These are phyloP conservation scores for Epicoccum sorghinum DNA, from an alignment of 2,329 filamentous ascomycete genomes.

Conservation along the genomic window DNA sequence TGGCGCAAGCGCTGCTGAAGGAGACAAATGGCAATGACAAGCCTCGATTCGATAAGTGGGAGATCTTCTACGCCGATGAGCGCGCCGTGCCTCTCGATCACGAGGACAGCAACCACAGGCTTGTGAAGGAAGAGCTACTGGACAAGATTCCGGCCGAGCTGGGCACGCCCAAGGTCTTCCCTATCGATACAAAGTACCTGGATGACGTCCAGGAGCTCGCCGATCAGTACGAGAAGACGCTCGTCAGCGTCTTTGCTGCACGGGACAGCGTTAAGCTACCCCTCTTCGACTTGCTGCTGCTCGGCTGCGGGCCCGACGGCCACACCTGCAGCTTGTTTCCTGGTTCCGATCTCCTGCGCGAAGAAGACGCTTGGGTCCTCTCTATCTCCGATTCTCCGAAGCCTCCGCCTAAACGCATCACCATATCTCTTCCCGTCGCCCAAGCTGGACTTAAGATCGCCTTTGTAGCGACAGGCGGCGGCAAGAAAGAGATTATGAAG, in stretches of 20 bases:
- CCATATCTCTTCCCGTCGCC: constrained; percentile 88
- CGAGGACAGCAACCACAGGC: constrained; percentile 89
- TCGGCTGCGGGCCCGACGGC: constrained; percentile 93
- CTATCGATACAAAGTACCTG: constrained; percentile 73
- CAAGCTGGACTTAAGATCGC: constrained; percentile 84
- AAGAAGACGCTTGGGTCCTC: constrained; percentile 89
- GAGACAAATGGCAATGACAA: constrained; percentile 63
- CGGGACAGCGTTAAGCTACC: constrained; percentile 94
- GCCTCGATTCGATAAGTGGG: constrained; percentile 84
- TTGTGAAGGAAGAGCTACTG: constrained; percentile 85
- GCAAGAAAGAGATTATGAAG: constrained; percentile 92
- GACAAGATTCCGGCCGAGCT: constrained; percentile 78
- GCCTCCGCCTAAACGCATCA: constrained; percentile 88
- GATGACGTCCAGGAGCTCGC: constrained; percentile 89
- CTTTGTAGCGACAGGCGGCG: constrained; percentile 87
- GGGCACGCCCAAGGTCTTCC: constrained; percentile 73
- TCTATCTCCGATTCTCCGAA: constrained; percentile 93
- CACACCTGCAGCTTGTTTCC: constrained; percentile 98
- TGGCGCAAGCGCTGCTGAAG: constrained; percentile 81
- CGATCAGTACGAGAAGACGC: constrained; percentile 87
- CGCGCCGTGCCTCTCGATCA: constrained; percentile 91
- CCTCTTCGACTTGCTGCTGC: constrained; percentile 90
- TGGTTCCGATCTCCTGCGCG: constrained; percentile 82
- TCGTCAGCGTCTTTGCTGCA: constrained; percentile 85
- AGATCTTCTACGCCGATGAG: constrained; percentile 98